These are phyloP conservation scores for Entonaema liquescens DNA, from an alignment of 495 filamentous ascomycete species.

Conservation along the genomic window DNA sequence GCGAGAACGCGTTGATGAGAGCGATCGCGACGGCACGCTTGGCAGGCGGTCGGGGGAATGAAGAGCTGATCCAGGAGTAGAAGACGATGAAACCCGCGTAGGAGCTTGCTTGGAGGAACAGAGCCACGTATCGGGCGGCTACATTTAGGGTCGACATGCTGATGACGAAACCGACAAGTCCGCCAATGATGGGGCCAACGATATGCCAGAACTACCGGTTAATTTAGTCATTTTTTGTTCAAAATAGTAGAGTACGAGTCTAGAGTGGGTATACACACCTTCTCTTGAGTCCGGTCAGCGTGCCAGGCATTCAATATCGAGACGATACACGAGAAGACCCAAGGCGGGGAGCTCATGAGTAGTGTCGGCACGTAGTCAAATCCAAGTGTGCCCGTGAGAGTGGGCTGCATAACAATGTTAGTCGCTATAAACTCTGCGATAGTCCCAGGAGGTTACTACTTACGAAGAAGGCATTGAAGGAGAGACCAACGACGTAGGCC, in stretches of 20 bases:
- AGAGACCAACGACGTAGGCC: conserved; percentile 49
- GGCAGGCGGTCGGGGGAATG: conserved; percentile 76
- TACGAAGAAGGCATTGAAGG: conserved; percentile 61
- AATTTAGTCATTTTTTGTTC: conserved; percentile 3
- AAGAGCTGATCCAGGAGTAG: conserved; percentile 78
- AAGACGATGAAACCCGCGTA: conserved; percentile 76
- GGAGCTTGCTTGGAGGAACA: conserved; percentile 72
- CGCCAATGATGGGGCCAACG: conserved; percentile 69
- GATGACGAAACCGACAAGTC: conserved; percentile 75
- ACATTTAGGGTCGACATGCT: conserved; percentile 70
- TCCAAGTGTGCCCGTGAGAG: conserved; percentile 76
- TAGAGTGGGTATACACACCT: conserved; percentile 35
- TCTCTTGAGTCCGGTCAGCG: conserved; percentile 76
- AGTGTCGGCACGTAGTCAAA: conserved; percentile 74
- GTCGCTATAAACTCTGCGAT: conserved; percentile 56
- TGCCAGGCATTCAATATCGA: conserved; percentile 78
- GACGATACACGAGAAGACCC: conserved; percentile 72
- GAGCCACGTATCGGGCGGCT: conserved; percentile 76
- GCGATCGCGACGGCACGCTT: conserved; percentile 83
- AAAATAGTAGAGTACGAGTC: background rate
- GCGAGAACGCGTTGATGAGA: conserved; percentile 79
- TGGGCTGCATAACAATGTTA: conserved; percentile 76
- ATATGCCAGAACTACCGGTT: conserved; percentile 73
- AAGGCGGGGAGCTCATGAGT: conserved; percentile 77
- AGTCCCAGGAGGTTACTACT: conserved; percentile 62